Evolutionary conservation across 192 early-diverging fungal genomes (phyloP), one percentile per base, ranked within the genome.

Genomic region (Mortierella alpina): DNA sequence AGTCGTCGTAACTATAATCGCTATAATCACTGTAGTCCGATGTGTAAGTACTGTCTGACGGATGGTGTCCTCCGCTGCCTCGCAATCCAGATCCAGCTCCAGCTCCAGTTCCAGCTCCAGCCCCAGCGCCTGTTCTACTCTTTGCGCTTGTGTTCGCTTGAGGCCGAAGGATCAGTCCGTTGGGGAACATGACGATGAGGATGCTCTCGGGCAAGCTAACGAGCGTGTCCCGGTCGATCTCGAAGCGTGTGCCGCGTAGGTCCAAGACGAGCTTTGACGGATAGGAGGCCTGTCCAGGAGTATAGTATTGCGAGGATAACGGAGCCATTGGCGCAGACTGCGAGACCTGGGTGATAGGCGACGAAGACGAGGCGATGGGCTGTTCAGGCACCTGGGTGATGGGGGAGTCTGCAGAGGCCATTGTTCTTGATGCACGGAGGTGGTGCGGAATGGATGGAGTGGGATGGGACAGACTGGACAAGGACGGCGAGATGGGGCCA

Each of bases 111-210:
- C 22, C 58, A 4, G 40, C 18, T 12, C 50, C 59, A 14, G 49
- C 6, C 39, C 57, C 57, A 22, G 66, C 42, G 13, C 40, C 39
- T 49, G 56, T 7, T 58, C 23, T 39, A 12, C 10, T 11, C 53
- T 31, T 42, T 55, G 51, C 31, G 14, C n/a, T 40, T 66, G 58
- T 6, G 14, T 51, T 15, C 17, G 68, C 20, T 49, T 65, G 51
- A 10, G 77, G 59, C 51, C 83, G 82, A 50, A 89, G 70, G 39
- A 86, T 82, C 11, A 89, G 76, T 13, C 90, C 90, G 59, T 88
- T 86, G 10, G 90, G 88, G 71, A 91, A 90, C 87, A 91, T 90
- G 61, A 84, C 86, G 70, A 87, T 84, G 42, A 90, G 83, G 31
- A 91, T 82, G 40, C 85, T 88, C 65, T 91, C 90, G 9, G 90